A percentile compares a stretch with the other conserved stretches of the same genome.
phyloP scores from a whole-genome alignment of 1,139 yeast genomes.

The Meyerozyma carpophila region DNA sequence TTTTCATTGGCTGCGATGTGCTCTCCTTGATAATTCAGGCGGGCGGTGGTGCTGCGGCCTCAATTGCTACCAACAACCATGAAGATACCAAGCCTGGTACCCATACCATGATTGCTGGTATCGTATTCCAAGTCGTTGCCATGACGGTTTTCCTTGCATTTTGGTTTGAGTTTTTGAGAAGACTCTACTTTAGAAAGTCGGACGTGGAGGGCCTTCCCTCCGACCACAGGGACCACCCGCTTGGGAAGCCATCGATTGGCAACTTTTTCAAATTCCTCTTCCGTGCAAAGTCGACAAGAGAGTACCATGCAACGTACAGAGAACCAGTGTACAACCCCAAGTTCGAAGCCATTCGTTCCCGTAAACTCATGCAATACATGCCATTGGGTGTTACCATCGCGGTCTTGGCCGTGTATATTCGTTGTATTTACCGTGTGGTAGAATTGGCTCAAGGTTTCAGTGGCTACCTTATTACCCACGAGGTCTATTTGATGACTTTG shows the following conservation, averaged over 20 bases:
- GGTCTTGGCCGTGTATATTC: conserved; percentile 55
- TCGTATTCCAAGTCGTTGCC: conserved; percentile 70
- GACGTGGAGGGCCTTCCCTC: conserved; percentile 5
- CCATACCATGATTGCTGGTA: conserved; percentile 76
- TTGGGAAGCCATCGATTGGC: conserved; percentile 19
- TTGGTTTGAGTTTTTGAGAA: conserved; percentile 49
- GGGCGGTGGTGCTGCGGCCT: conserved; percentile 76
- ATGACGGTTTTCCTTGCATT: conserved; percentile 60
- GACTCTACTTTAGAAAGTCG: conserved; percentile 30
- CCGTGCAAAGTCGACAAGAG: conserved; percentile 19
- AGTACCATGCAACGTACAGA: conserved; percentile 18
- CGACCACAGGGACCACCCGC: conserved; percentile 11
- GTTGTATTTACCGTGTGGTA: conserved; percentile 77
- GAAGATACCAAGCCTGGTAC: conserved; percentile 50
- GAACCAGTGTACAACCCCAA: conserved; percentile 34
- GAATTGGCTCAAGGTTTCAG: conserved; percentile 77
- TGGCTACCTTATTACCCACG: conserved; percentile 67
- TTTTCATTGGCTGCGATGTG: conserved; percentile 64
- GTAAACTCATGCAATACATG: conserved; percentile 39
- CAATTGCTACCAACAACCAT: conserved; percentile 41
- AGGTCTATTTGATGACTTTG: conserved; percentile 66
- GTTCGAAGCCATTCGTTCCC: conserved; percentile 35
- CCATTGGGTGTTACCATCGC: conserved; percentile 49
- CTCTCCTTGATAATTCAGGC: conserved; percentile 73
- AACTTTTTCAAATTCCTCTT: conserved; percentile 28